Evolutionary conservation across 2,329 filamentous ascomycete genomes (phyloP).

Genomic region (Alternaria rosae): DNA sequence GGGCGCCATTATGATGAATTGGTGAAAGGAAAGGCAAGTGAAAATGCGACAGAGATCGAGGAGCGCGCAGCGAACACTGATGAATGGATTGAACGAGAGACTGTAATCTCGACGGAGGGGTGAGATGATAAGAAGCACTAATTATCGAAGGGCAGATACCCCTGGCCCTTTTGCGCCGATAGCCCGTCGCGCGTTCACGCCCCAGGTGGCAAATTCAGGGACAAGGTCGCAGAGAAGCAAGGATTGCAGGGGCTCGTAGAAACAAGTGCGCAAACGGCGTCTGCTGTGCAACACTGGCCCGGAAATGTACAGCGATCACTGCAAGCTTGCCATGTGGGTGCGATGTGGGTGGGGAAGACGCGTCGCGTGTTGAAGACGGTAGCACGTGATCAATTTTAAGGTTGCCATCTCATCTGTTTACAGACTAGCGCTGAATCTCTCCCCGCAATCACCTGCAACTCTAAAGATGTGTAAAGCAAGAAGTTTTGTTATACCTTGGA

Average conservation of each 20-base stretch:
- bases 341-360: conserved; percentile 7
- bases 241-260: neutral
- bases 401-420: neutral
- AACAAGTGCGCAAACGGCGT: neutral
- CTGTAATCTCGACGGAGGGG: conserved; percentile 11
- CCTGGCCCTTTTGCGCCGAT: conserved; percentile 32
- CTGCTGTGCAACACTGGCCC: neutral
- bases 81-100: conserved; percentile 2
- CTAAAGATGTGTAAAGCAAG: neutral
- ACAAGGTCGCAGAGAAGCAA: conserved; percentile 2
- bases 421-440: neutral
- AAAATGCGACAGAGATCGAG: neutral
- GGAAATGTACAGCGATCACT: neutral
- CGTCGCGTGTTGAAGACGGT: conserved; percentile 13
- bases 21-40: conserved; percentile 1
- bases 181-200: conserved; percentile 35
- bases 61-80: neutral
- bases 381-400: conserved; percentile 4
- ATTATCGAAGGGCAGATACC: conserved; percentile 26
- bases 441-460: neutral
- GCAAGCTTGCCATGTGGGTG: neutral
- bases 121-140: conserved; percentile 16
- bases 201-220: conserved; percentile 35
- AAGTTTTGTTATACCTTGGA: neutral
- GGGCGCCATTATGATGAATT: conserved; percentile 27